Base-by-base conservation (phyloP, 441 rosid genomes). In the Erodium moschatum region DNA sequence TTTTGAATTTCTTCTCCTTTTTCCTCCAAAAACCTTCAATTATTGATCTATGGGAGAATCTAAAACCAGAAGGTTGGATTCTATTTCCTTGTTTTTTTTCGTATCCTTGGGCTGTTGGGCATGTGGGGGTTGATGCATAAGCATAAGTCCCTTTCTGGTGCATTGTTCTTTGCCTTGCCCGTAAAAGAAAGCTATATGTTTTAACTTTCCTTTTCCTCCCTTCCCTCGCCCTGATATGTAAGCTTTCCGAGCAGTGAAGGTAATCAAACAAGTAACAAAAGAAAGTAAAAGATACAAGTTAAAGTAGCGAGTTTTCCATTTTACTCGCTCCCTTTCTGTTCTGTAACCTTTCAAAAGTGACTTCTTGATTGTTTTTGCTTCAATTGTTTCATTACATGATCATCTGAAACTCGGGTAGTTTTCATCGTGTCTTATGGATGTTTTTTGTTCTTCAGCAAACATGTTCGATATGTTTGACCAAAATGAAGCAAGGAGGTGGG, bases 71-170 rank as follows among this genome's bases (percentile, higher is more conserved):
- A 77, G 74, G 64, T 67, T 67, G 64, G 33, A 52, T 69, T 54
- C 69, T 52, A 72, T 73, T 74, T 74, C 69, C 31, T 44, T 38
- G 67, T 66, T 76, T 38, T 6, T 38, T 38, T 2, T n/a, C n/a
- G n/a, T n/a, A n/a, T n/a, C n/a, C n/a, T n/a, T n/a, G 27, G 0
- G 2, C 2, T 2, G 2, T 78, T 81, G 63, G 54, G 69, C 46
- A 44, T 64, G 81, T 82, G 27, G 81, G 83, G 77, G 80, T 76
- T 75, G 21, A 13, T 70, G 68, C 73, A 29, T 8, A 24, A 24
- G 27, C 27, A 2, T 2, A 31, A 61, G 76, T 80, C 83, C 56
- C 78, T 82, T 80, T 80, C 79, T 50, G 56, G 74, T 58, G 73
- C 76, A 74, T 73, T 68, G 46, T 71, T 67, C 15, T 21, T 78